Evolutionary conservation across 345 rosid species (phyloP).

Genomic region (Pistacia atlantica): DNA sequence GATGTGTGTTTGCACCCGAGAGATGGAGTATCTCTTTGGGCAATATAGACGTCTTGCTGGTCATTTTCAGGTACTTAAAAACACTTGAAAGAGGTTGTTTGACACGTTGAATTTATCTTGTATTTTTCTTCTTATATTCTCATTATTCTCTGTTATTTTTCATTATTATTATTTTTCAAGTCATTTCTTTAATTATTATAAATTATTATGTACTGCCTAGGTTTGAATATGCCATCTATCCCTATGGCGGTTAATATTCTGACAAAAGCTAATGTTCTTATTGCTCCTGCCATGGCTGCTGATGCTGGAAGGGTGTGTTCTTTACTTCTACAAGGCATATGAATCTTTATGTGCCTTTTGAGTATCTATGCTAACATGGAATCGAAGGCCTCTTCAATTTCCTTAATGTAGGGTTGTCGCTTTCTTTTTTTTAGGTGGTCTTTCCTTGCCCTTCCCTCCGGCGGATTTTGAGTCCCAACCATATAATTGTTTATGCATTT

Average conservation of each 20-base stretch:
- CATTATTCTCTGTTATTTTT: no score
- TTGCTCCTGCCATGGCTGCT: conserved; percentile 98
- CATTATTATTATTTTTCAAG: no score
- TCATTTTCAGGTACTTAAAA: conserved; percentile 82
- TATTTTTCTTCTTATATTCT: neutral
- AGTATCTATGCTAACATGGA: neutral
- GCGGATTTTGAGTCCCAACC: no score
- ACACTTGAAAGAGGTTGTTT: conserved; percentile 8
- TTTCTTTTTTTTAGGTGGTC: no score
- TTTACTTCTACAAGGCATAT: conserved; percentile 14
- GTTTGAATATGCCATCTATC: conserved; percentile 97
- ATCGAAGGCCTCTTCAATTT: no score
- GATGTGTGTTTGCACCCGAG: conserved; percentile 97
- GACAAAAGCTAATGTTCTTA: conserved; percentile 82
- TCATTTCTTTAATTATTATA: no score
- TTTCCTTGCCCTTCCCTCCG: no score
- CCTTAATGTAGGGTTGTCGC: no score
- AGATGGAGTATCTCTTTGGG: conserved; percentile 98
- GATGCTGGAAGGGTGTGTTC: conserved; percentile 93
- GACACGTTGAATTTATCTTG: neutral
- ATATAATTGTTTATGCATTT: no score
- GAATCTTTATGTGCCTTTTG: neutral
- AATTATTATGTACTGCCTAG: conserved; percentile 36
- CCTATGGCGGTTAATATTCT: conserved; percentile 88
- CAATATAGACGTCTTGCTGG: conserved; percentile 95